phyloP scores from a whole-genome alignment of 768 basidiomycete genomes.

The Ephemerocybe angulata region DNA sequence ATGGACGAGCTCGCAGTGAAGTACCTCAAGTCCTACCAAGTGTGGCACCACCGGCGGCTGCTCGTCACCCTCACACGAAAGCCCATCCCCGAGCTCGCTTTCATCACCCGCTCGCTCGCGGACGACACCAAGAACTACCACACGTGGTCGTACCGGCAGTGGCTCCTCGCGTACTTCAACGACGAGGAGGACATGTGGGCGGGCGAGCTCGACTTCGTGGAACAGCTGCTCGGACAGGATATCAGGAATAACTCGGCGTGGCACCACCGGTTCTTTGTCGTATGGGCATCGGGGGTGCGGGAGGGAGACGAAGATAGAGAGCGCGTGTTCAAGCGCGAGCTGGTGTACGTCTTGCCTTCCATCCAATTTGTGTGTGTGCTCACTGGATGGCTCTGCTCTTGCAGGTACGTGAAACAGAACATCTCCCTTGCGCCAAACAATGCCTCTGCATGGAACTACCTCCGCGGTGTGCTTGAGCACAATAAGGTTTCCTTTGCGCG shows the following conservation, averaged over 20 bases:
- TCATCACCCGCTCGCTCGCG: conserved; percentile 69
- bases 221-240: conserved; percentile 67
- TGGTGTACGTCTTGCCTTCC: conserved; percentile 54
- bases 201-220: conserved; percentile 72
- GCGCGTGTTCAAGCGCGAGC: conserved; percentile 61
- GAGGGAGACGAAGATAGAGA: conserved; percentile 60
- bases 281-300: conserved; percentile 64
- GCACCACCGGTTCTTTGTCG: conserved; percentile 92
- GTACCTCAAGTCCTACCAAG: conserved; percentile 94
- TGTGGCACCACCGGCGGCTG: conserved; percentile 91
- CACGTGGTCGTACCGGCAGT: conserved; percentile 97
- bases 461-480: conserved; percentile 76
- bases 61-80: conserved; percentile 55
- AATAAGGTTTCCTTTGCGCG: conserved; percentile 54
- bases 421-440: conserved; percentile 90
- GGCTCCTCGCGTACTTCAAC: conserved; percentile 85
- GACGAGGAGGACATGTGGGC: conserved; percentile 64
- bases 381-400: not conserved
- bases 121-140: conserved; percentile 96
- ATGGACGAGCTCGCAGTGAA: conserved; percentile 85
- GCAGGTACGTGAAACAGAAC: conserved; percentile 76
- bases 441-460: conserved; percentile 94
- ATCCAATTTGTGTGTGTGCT: conserved; percentile 3
- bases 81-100: conserved; percentile 68
- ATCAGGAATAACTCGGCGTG: conserved; percentile 96